Conservation (phyloP, 257 asterid species). For the Nemophila menziesii region DNA sequence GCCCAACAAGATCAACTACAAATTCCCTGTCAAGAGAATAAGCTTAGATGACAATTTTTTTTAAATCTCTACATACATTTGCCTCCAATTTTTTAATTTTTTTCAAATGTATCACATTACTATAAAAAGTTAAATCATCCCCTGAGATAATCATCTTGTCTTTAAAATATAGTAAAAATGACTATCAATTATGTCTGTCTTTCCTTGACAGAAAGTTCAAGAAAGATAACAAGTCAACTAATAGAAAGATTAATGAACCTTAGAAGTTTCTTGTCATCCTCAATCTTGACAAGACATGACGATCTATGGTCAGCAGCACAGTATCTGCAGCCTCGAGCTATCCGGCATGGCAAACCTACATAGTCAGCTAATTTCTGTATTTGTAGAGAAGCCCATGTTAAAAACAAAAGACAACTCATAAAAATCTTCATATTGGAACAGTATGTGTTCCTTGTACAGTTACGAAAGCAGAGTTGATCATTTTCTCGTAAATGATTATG, state of each 20-base stretch:
- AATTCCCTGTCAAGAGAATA: slow-evolving; percentile 53
- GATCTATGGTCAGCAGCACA: slow-evolving; percentile 84
- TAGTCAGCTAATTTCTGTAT: slow-evolving; percentile 88
- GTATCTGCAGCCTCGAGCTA: slow-evolving; percentile 90
- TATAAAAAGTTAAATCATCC: too few species aligned
- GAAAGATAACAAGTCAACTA: background rate
- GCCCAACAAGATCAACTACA: slow-evolving; percentile 87
- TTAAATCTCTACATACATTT: too few species aligned
- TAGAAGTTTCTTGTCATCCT: slow-evolving; percentile 47
- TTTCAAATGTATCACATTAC: too few species aligned
- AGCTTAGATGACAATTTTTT: slow-evolving; percentile 14
- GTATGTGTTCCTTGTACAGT: too few species aligned
- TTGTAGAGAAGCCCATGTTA: slow-evolving; percentile 9
- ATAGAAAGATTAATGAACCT: slow-evolving; percentile 31
- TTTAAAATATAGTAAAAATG: too few species aligned
- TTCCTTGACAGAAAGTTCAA: too few species aligned
- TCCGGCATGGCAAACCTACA: slow-evolving; percentile 95
- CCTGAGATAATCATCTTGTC: too few species aligned
- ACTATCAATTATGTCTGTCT: too few species aligned
- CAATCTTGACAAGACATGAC: slow-evolving; percentile 73
- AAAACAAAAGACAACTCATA: too few species aligned
- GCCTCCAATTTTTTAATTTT: too few species aligned
- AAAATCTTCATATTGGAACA: too few species aligned
- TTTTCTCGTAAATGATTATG: background rate
- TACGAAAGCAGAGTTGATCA: background rate